Conservation (phyloP, 2,329 filamentous ascomycete species). For the Fusarium sp. region DNA sequence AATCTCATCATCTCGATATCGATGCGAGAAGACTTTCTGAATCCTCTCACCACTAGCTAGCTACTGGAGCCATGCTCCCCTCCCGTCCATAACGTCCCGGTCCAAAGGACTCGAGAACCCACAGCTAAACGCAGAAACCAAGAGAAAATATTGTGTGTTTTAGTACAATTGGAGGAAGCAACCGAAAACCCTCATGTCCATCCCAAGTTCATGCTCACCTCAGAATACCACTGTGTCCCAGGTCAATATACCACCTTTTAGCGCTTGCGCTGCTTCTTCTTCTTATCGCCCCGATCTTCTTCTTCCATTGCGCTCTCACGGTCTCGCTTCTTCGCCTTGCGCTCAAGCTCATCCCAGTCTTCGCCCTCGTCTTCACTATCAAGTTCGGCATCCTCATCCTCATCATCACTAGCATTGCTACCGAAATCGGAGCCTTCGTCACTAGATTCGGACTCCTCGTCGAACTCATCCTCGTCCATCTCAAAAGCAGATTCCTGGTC, state of each 20-base stretch:
- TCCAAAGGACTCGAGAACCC: neutral
- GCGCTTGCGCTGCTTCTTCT: conserved; percentile 68
- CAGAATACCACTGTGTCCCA: conserved; percentile 5
- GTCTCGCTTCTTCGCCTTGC: conserved; percentile 89
- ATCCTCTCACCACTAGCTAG: conserved; percentile 3
- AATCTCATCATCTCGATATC: conserved; percentile 24
- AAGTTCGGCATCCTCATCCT: conserved; percentile 77
- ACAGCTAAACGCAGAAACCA: conserved; percentile 19
- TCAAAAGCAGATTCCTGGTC: conserved; percentile 95
- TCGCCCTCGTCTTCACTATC: conserved; percentile 80
- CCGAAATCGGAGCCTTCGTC: conserved; percentile 94
- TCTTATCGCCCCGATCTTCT: conserved; percentile 79
- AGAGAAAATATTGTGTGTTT: conserved; percentile 27
- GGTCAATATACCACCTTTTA: conserved; percentile 35
- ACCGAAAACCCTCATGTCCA: conserved; percentile 10
- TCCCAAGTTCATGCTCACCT: conserved; percentile 8
- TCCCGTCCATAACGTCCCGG: conserved; percentile 3
- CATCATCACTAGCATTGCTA: conserved; percentile 86
- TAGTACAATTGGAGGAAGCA: conserved; percentile 35
- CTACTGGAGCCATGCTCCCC: conserved; percentile 4
- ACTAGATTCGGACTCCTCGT: conserved; percentile 79
- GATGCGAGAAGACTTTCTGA: conserved; percentile 4
- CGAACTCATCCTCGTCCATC: conserved; percentile 86
- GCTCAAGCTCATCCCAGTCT: conserved; percentile 95
- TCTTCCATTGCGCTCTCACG: conserved; percentile 64